Conservation (phyloP, 768 basidiomycete genomes). For the Calocera cornea region DNA sequence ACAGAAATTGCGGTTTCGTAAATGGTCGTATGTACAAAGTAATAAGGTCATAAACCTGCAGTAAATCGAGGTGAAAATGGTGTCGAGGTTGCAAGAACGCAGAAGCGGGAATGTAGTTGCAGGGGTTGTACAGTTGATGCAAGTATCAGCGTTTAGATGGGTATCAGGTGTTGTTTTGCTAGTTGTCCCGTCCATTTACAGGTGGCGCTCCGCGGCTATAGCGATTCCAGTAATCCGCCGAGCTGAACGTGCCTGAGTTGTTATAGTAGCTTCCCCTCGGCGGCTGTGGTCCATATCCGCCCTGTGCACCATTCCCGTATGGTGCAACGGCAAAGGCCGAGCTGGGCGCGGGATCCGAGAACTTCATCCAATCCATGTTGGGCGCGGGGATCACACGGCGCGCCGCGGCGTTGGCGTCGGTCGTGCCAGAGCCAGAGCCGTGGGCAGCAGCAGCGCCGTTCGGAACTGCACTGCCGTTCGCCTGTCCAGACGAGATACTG, state of each 20-base stretch:
- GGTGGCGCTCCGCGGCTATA: background rate
- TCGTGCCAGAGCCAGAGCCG: background rate
- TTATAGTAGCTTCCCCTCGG: background rate
- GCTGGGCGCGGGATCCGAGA: background rate
- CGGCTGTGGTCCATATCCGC: background rate
- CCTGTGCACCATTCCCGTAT: background rate
- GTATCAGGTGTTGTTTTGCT: background rate
- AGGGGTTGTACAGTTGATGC: background rate
- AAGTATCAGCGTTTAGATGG: background rate
- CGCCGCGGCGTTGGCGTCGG: background rate
- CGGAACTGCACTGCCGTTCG: background rate
- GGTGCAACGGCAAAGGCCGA: background rate
- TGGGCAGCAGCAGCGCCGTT: background rate
- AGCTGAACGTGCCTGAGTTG: background rate
- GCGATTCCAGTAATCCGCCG: background rate
- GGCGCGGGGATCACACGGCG: background rate
- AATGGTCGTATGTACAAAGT: no score
- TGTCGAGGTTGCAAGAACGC: no score
- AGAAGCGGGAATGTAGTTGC: background rate
- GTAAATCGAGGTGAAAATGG: no score
- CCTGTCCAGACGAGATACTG: background rate
- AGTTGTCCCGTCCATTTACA: background rate
- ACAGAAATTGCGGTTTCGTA: no score
- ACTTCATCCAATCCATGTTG: conserved; percentile 5
- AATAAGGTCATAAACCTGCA: no score